Conservation (phyloP, 805 yeast genomes). For the Metschnikowia bowlesiae region DNA sequence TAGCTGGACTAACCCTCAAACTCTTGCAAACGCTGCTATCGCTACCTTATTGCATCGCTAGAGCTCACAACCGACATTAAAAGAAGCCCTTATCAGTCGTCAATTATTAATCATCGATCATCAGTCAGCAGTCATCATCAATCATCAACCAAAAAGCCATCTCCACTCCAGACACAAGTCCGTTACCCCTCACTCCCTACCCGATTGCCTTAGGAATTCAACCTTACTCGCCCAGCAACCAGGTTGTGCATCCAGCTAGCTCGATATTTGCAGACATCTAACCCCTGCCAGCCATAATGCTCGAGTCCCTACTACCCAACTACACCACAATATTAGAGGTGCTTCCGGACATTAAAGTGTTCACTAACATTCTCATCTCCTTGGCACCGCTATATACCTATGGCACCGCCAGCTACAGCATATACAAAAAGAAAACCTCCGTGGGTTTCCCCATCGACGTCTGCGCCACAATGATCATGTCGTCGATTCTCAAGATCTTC, state of each 20-base stretch:
- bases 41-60: no score
- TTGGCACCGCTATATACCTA: slow-evolving; percentile 84
- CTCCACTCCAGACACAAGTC: no score
- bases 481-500: slow-evolving; percentile 66
- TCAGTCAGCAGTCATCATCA: no score
- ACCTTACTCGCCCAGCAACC: neutral
- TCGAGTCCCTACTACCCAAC: slow-evolving; percentile 16
- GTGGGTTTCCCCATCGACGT: slow-evolving; percentile 88
- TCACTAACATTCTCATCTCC: slow-evolving; percentile 63
- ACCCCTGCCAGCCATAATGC: neutral
- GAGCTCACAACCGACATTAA: no score
- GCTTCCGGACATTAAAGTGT: slow-evolving; percentile 42
- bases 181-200: no score
- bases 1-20: neutral
- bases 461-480: slow-evolving; percentile 84
- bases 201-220: no score
- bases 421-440: slow-evolving; percentile 58
- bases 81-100: no score
- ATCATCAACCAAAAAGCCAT: no score
- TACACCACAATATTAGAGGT: slow-evolving; percentile 22
- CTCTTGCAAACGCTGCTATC: no score
- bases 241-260: no score
- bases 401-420: slow-evolving; percentile 74
- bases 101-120: no score
- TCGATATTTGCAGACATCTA: neutral